Conservation (phyloP, 768 basidiomycete genomes). For the Tylopilus vinaceipallidus region DNA sequence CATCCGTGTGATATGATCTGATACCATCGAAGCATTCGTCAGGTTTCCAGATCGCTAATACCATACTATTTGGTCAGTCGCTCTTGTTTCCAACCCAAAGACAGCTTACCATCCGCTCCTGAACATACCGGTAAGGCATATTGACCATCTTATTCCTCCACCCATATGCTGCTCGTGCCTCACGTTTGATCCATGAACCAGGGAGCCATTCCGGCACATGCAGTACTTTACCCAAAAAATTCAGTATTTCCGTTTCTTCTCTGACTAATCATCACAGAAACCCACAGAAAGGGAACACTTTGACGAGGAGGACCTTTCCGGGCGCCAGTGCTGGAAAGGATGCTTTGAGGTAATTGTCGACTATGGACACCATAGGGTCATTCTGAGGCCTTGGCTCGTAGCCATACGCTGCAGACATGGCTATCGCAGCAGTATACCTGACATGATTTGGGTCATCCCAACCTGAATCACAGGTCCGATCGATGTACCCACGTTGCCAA, state of each 20-base stretch:
- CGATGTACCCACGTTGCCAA: neutral
- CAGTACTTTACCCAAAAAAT: constrained; percentile 5
- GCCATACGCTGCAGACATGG: constrained; percentile 12
- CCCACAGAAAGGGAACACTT: constrained; percentile 15
- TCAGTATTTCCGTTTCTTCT: no score
- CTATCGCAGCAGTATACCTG: constrained; percentile 34
- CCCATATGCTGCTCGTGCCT: neutral
- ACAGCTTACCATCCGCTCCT: constrained; percentile 1
- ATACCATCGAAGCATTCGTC: constrained; percentile 2
- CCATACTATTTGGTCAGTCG: no score
- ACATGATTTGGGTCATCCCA: no score
- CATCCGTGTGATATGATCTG: constrained; percentile 9
- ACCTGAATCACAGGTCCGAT: no score
- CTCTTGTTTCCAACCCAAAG: no score
- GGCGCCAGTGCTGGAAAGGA: neutral
- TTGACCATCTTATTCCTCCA: constrained; percentile 1
- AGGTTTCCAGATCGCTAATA: no score
- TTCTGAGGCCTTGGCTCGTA: constrained; percentile 1
- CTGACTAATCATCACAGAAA: no score
- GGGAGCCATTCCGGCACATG: constrained; percentile 13
- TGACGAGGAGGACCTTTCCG: constrained; percentile 3
- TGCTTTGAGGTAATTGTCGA: neutral
- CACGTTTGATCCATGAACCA: constrained; percentile 6
- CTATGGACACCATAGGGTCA: neutral
- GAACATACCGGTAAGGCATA: constrained; percentile 1